Evolutionary conservation across 2,329 filamentous ascomycete species (phyloP).

Genomic region (Herpotrichia juniperi): DNA sequence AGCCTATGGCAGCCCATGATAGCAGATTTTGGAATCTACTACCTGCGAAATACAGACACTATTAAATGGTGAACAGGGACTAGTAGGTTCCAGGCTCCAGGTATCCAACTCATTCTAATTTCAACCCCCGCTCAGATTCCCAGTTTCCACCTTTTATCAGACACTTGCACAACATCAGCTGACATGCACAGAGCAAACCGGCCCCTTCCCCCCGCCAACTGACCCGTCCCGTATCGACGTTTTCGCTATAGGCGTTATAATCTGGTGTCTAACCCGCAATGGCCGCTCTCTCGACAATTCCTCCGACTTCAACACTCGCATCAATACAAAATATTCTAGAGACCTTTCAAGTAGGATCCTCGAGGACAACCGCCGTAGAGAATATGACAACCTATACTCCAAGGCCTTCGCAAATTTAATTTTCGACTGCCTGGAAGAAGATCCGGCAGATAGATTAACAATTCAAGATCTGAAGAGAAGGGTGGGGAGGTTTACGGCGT

Average conservation of each 20-base stretch:
- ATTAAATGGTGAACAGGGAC: background rate
- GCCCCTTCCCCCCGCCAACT: background rate
- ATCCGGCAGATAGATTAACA: too few relatives aligned
- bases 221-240: background rate
- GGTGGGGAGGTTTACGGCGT: too few relatives aligned
- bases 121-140: too few relatives aligned
- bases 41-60: background rate
- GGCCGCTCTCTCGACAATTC: background rate
- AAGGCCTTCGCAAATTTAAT: background rate
- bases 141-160: background rate
- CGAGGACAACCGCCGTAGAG: background rate
- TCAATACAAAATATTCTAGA: too few relatives aligned
- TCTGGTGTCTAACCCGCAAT: constrained; percentile 6
- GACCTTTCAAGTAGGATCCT: too few relatives aligned
- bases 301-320: too few relatives aligned
- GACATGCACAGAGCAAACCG: background rate
- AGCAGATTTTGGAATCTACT: constrained; percentile 1
- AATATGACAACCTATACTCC: background rate
- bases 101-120: background rate
- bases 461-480: too few relatives aligned
- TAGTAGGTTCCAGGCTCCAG: background rate
- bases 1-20: background rate
- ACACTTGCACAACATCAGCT: background rate
- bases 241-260: background rate
- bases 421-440: background rate